Conservation (phyloP, 495 filamentous ascomycete species). For the Penicillium nucicola region DNA sequence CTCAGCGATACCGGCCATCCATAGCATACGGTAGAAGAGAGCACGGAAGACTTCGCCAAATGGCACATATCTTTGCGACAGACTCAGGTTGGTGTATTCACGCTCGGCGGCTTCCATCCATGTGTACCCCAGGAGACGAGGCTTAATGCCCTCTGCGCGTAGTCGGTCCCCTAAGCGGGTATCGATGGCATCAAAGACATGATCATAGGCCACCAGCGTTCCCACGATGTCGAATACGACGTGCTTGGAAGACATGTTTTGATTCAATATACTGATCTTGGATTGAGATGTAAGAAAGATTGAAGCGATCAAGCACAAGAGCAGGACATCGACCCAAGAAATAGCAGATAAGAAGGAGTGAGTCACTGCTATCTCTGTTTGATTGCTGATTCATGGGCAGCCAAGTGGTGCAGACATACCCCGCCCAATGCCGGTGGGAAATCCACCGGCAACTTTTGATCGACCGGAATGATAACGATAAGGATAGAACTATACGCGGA, state of each 20-base stretch:
- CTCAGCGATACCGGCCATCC: slow-evolving; percentile 25
- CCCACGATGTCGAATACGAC: slow-evolving; percentile 44
- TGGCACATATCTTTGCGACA: slow-evolving; percentile 27
- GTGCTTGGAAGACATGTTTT: slow-evolving; percentile 24
- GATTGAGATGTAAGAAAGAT: neutral
- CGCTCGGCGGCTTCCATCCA: slow-evolving; percentile 43
- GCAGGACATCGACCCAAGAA: neutral
- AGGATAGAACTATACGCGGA: neutral
- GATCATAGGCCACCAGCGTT: slow-evolving; percentile 33
- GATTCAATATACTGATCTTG: neutral
- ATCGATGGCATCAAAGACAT: slow-evolving; percentile 30
- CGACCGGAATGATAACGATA: too few species aligned
- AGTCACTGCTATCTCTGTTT: too few species aligned
- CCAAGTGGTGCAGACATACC: neutral
- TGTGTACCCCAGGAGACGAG: slow-evolving; percentile 30
- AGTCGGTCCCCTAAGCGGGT: slow-evolving; percentile 29
- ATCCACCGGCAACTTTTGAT: neutral
- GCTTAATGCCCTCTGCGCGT: slow-evolving; percentile 31
- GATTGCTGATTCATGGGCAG: too few species aligned
- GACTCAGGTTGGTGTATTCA: slow-evolving; percentile 40
- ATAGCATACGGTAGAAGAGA: slow-evolving; percentile 37
- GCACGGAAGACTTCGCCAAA: slow-evolving; percentile 30
- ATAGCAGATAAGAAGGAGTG: neutral
- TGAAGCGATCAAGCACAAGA: too few species aligned
- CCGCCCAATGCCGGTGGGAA: slow-evolving; percentile 11